Percentiles rank a stretch among this genome's conserved stretches.
Evolutionary conservation across 352 stramenopile species (phyloP).

Genomic region (Pythium brachiatum): DNA sequence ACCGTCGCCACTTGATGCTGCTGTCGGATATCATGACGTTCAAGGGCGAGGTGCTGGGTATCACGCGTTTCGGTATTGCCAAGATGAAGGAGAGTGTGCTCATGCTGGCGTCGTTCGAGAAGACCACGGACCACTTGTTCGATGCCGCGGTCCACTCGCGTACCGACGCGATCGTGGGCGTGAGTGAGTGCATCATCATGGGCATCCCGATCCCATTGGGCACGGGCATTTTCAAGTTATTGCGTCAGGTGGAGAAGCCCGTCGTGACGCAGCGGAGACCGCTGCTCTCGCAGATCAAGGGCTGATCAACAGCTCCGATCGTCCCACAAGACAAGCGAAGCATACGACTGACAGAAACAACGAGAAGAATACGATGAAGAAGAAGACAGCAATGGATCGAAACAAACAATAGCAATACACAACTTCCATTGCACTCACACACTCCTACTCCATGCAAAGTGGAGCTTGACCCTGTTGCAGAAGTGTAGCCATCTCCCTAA

Average conservation of each 20-base stretch:
- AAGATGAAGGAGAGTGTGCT: conserved; percentile 99
- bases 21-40: conserved; percentile 99
- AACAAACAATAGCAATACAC: conserved; percentile 1
- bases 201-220: conserved; percentile 98
- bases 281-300: conserved; percentile 38
- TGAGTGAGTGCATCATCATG: conserved; percentile 99
- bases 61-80: conserved; percentile 97
- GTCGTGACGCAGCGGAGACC: conserved; percentile 60
- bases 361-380: background rate
- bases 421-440: background rate
- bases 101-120: conserved; percentile 99
- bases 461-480: background rate
- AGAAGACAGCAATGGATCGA: background rate
- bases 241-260: conserved; percentile 83
- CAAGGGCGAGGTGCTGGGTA: conserved; percentile 90
- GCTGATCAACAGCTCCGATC: conserved; percentile 9
- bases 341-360: background rate
- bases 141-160: conserved; percentile 98
- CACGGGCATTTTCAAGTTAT: conserved; percentile 97
- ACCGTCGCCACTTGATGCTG: conserved; percentile 98
- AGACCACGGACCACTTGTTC: conserved; percentile 99
- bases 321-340: background rate
- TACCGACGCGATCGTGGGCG: conserved; percentile 97
- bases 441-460: no score
- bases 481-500: background rate